Percentiles rank a stretch among this genome's conserved stretches.
These are phyloP conservation scores for Drosera spatulata DNA, from an alignment of 179 eudicot species.

Conservation along the genomic window DNA sequence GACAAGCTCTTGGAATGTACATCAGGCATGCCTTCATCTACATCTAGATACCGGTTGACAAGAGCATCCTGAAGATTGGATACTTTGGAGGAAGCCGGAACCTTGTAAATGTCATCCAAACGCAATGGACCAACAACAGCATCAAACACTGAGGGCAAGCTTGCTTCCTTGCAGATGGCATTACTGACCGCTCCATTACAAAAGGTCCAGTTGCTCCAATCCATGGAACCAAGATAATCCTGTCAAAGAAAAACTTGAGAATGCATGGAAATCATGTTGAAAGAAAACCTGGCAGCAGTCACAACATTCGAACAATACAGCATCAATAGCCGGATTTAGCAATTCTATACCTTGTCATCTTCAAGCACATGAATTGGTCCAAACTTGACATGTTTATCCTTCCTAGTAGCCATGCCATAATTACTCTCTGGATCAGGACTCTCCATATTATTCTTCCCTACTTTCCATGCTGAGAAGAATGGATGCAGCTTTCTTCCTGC, in stretches of 20 bases:
- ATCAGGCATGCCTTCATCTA: constrained; percentile 13
- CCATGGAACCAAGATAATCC: constrained; percentile 35
- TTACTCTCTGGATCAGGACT: constrained; percentile 25
- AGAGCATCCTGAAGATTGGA: constrained; percentile 17
- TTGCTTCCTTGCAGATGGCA: constrained; percentile 14
- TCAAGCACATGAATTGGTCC: constrained; percentile 85
- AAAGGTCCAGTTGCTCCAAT: constrained; percentile 79
- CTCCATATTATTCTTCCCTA: constrained; percentile 43
- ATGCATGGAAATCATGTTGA: too few species aligned
- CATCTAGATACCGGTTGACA: constrained; percentile 11
- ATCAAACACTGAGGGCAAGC: constrained; percentile 16
- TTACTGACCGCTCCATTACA: constrained; percentile 26
- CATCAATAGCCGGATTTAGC: background rate
- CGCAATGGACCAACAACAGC: constrained; percentile 25
- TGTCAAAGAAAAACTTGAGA: constrained; percentile 11
- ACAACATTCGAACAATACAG: background rate
- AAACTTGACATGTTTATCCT: constrained; percentile 26
- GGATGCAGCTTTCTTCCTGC: constrained; percentile 88
- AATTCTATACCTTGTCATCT: constrained; percentile 32
- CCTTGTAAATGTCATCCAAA: constrained; percentile 26
- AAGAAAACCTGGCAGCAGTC: background rate
- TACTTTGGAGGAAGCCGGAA: constrained; percentile 13
- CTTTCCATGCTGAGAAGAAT: constrained; percentile 61
- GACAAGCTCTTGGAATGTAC: constrained; percentile 6
- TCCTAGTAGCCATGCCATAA: constrained; percentile 23